Evolutionary conservation across 495 filamentous ascomycete species (phyloP), one percentile per base, ranked within the genome.

Genomic region (Rostrohypoxylon terebratum): DNA sequence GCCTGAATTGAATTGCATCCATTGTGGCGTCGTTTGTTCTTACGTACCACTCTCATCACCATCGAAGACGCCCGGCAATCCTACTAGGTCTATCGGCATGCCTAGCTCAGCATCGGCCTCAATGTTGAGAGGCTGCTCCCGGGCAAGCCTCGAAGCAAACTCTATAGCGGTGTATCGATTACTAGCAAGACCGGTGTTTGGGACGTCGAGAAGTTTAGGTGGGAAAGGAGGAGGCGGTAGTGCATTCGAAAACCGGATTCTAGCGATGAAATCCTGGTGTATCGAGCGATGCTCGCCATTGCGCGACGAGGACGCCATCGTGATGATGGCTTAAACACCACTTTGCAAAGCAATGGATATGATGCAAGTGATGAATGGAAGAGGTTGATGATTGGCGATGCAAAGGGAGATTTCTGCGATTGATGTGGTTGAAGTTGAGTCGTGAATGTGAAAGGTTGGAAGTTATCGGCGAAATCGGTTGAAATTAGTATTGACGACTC

Each of bases 91-190:
- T 79, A 99, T 89, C 42, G 93, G 93, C 95, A 99, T 98, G 38
- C 96, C 96, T 65, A 97, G 88, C 83, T 98, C 96, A 18, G 94
- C 94, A 88, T 99, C 96, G 20, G 94, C 94, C 80, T 98, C 96
- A 59, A 99, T 94, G 68, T 97, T 97, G 4, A 96, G 83, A n/a
- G 94, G 90, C 82, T 98, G 94, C 68, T 96, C 93, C 70, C 94
- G 86, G 0, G 93, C 93, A 66, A 99, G 81, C 58, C 93, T 90
- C 33, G 94, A 94, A 23, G 93, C 92, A 82, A 97, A 98, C 1
- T 87, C 89, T 1, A 95, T 91, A 9, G 90, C 91, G 13, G 95
- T 94, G 79, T 97, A 98, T 74, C 94, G 90, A 58, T 87, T 89
- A 76, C 87, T 88, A 8, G 90, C 85, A 18, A 98, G 86, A 13